phyloP scores from a whole-genome alignment of 169 alveolate species.

The Plasmodium gonderi region DNA sequence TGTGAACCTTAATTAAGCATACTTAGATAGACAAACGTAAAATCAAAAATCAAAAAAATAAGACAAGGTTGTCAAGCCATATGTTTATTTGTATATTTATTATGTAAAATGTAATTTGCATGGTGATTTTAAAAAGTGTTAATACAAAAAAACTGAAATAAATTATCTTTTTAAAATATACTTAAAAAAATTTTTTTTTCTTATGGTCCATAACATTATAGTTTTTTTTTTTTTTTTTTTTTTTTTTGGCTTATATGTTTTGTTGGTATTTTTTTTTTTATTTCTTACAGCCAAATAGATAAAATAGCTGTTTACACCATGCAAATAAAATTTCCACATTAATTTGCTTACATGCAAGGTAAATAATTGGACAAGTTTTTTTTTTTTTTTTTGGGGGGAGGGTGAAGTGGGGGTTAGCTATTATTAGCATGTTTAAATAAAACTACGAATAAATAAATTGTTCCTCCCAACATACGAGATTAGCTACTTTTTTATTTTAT shows the following conservation, averaged over 20 bases:
- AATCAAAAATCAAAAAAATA: not conserved
- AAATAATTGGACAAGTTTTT: not conserved
- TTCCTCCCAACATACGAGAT: not conserved
- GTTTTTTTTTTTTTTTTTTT: not conserved
- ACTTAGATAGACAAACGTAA: not conserved
- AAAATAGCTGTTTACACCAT: not conserved
- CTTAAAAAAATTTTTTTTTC: not conserved
- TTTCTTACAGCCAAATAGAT: not conserved
- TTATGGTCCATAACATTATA: not conserved
- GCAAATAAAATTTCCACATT: not conserved
- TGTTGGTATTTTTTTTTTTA: not conserved
- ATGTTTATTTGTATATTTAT: not conserved
- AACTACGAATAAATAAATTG: not conserved
- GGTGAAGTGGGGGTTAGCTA: not conserved
- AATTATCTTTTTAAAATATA: not conserved
- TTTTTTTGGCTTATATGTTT: not conserved
- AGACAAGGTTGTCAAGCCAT: not conserved
- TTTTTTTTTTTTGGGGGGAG: not conserved
- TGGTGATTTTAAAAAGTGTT: not conserved
- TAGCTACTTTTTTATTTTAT: not conserved
- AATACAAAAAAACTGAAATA: not conserved
- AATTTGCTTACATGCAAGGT: not conserved
- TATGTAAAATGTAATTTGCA: not conserved
- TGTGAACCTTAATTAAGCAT: not conserved
- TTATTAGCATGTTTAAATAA: not conserved